Evolutionary conservation across 257 asterid species (phyloP).

Genomic region (Fraxinus cuspidata): DNA sequence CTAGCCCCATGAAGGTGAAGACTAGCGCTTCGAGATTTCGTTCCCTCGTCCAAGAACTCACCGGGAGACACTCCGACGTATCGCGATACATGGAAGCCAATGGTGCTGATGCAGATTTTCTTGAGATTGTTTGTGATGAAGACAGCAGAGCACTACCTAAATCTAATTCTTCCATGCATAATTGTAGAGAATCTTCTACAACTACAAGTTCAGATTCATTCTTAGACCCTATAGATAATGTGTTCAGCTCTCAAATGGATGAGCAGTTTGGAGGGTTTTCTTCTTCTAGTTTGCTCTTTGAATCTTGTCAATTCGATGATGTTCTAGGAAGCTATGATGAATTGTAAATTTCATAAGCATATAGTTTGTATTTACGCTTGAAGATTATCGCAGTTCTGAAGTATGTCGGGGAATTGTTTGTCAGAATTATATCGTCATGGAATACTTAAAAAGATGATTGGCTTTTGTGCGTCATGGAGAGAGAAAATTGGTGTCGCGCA

Average conservation of each 20-base stretch:
- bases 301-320: constrained; percentile 49
- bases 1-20: constrained; percentile 80
- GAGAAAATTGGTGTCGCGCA: neutral
- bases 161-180: constrained; percentile 23
- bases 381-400: neutral
- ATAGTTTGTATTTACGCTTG: neutral
- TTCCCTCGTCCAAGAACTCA: constrained; percentile 67
- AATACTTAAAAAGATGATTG: too few species aligned
- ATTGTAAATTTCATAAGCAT: constrained; percentile 8
- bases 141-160: neutral
- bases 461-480: too few species aligned
- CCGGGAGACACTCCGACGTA: constrained; percentile 67
- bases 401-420: neutral
- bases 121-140: constrained; percentile 21
- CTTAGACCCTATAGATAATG: constrained; percentile 35
- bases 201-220: constrained; percentile 49
- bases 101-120: constrained; percentile 7
- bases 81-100: constrained; percentile 38
- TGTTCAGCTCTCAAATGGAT: constrained; percentile 34
- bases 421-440: too few species aligned
- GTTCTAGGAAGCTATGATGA: constrained; percentile 63
- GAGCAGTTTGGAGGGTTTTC: constrained; percentile 37
- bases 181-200: constrained; percentile 9
- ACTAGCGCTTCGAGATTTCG: constrained; percentile 69
- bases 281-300: constrained; percentile 31